Base-by-base conservation (phyloP, 2,329 filamentous ascomycete species). In the Hymenotorrendiella dingleyae region DNA sequence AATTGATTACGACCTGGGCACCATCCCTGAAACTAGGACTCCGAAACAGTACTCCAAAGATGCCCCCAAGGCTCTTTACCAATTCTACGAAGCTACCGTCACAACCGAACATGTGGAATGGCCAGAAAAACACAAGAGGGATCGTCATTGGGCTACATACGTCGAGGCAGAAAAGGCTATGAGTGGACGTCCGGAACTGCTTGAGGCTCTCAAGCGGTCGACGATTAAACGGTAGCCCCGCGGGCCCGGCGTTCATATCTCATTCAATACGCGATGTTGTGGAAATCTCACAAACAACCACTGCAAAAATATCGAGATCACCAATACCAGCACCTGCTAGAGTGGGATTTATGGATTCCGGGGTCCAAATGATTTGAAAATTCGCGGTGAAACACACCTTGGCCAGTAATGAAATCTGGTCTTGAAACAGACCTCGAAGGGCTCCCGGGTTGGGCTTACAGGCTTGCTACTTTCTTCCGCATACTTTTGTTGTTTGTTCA, bases 81-180 rank as follows among this genome's bases (percentile, higher is more conserved):
- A 83, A 55, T 93, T 91, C 67, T 93, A 81, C 67, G 86, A 97
- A 67, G 90, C 82, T 50, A 84, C 78, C n/a, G 93, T 98, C 48
- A 78, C 84, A 50, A 82, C 82, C 58, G 87, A 95, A 68, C 85
- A 93, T 64, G 71, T 74, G 12, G 80, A 90, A 45, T 98, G 93
- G 93, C 93, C 93, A 1, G 93, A 98, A 71, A 84, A 78, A 70
- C 80, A 94, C 66, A 97, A 96, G 74, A 78, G 93, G 58, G 83
- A 83, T 63, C 80, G 93, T 47, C 79, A 84, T 63, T 98, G 93
- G 93, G 88, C 95, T 64, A 83, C 80, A 39, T 96, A 87, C 63
- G 68, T 74, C 38, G 80, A 94, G 64, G 93, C 93, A n/a, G 79
- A 78, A 52, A 80, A 86, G 54, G 81, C 82, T 36, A 70, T 98